Percentiles rank a stretch among this genome's conserved stretches.
These are phyloP conservation scores for Claviceps quebecensis DNA, from an alignment of 2,329 filamentous ascomycete genomes.

Conservation along the genomic window DNA sequence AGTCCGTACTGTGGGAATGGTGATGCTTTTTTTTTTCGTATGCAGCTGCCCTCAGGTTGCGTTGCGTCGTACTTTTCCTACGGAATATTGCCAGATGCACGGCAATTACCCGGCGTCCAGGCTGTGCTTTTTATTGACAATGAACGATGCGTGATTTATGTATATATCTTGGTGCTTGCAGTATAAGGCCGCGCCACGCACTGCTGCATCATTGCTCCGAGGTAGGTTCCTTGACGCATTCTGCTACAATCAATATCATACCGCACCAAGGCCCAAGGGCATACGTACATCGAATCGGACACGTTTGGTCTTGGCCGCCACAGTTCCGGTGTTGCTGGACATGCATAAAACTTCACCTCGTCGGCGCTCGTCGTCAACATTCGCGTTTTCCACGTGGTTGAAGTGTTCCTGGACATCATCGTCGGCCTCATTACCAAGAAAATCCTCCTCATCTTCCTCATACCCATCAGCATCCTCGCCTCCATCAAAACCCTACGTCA, in stretches of 20 bases:
- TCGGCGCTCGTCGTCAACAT: neutral
- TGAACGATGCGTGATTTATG: too few species aligned
- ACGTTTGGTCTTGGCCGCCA: neutral
- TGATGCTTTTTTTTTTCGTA: too few species aligned
- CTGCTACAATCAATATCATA: neutral
- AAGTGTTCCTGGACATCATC: neutral
- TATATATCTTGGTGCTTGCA: too few species aligned
- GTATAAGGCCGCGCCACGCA: neutral
- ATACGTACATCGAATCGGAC: neutral
- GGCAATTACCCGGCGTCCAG: too few species aligned
- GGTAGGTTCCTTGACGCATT: neutral
- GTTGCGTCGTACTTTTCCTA: too few species aligned
- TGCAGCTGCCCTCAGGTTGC: too few species aligned
- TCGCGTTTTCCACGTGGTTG: constrained; percentile 3
- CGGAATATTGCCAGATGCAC: too few species aligned
- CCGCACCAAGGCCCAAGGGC: neutral
- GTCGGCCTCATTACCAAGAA: neutral
- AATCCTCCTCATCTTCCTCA: constrained; percentile 1
- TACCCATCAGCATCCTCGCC: neutral
- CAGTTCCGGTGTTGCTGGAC: neutral
- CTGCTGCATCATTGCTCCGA: neutral
- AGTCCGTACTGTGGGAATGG: too few species aligned
- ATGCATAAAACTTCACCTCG: neutral
- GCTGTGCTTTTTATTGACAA: too few species aligned
- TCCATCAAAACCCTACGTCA: neutral